phyloP scores from a whole-genome alignment of 306 rosid genomes.

The Cicer arietinum region DNA sequence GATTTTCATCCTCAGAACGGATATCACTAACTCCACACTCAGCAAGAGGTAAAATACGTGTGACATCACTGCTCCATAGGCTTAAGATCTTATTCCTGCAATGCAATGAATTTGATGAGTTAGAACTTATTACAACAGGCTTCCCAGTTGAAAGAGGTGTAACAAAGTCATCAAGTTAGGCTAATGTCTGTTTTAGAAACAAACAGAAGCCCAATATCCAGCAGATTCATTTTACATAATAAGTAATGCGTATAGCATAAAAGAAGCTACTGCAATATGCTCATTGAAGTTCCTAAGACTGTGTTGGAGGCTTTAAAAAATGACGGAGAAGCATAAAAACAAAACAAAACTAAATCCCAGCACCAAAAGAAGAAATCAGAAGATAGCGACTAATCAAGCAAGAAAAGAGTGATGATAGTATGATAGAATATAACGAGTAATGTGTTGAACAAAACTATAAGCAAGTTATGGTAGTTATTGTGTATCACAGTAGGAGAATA shows the following conservation, averaged over 20 bases:
- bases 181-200: conserved; percentile 18
- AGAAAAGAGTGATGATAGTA: conserved; percentile 24
- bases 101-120: conserved; percentile 42
- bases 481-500: conserved; percentile 12
- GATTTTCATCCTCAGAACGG: conserved; percentile 59
- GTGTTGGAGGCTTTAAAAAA: conserved; percentile 5
- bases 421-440: conserved; percentile 21
- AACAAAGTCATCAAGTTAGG: conserved; percentile 1
- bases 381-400: conserved; percentile 16
- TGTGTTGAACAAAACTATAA: conserved; percentile 26
- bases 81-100: conserved; percentile 90
- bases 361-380: conserved; percentile 18
- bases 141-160: conserved; percentile 1
- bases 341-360: conserved; percentile 7
- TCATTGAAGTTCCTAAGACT: not conserved
- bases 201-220: conserved; percentile 16
- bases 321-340: conserved; percentile 4
- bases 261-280: conserved; percentile 36
- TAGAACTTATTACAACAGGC: conserved; percentile 35
- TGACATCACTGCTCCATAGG: conserved; percentile 92
- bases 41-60: conserved; percentile 85
- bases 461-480: conserved; percentile 22
- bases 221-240: conserved; percentile 25
- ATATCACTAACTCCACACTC: conserved; percentile 83
- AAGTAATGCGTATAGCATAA: conserved; percentile 4